phyloP scores from a whole-genome alignment of 495 filamentous ascomycete species.

The Penicillium turbatum region DNA sequence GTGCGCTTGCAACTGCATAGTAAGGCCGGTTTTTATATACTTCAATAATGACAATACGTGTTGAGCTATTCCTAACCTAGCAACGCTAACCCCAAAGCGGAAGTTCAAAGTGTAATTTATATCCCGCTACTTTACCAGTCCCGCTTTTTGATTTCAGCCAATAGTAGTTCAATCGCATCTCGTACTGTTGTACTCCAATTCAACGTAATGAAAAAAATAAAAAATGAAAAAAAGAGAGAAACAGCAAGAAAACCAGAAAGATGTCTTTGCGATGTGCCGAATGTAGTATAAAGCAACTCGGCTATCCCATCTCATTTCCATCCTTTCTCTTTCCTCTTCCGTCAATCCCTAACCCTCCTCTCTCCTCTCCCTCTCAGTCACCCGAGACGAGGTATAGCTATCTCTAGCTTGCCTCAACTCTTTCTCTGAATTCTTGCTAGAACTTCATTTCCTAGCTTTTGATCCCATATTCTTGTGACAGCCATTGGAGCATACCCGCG shows the following conservation, averaged over 20 bases:
- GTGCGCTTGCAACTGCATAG: too few relatives aligned
- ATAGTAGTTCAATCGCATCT: not conserved
- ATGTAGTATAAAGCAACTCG: constrained; percentile 18
- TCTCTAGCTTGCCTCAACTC: constrained; percentile 10
- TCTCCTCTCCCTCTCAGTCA: not conserved
- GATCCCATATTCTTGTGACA: not conserved
- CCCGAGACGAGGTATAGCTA: constrained; percentile 14
- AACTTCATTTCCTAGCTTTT: not conserved
- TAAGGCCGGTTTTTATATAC: too few relatives aligned
- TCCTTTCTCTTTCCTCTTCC: constrained; percentile 5
- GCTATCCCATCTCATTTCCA: constrained; percentile 5
- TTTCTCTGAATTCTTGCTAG: not conserved
- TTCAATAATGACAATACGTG: too few relatives aligned
- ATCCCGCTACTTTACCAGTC: not conserved
- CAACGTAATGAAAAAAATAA: not conserved
- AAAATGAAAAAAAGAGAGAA: constrained; percentile 6
- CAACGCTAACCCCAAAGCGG: not conserved
- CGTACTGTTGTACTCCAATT: not conserved
- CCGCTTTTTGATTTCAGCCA: not conserved
- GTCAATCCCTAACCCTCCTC: not conserved
- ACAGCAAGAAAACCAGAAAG: not conserved
- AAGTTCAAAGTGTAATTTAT: not conserved
- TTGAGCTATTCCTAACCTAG: too few relatives aligned
- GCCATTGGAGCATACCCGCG: not conserved
- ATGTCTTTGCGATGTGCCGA: not conserved